These are phyloP conservation scores for Butyriboletus loyo DNA, from an alignment of 768 basidiomycete species.

Conservation along the genomic window DNA sequence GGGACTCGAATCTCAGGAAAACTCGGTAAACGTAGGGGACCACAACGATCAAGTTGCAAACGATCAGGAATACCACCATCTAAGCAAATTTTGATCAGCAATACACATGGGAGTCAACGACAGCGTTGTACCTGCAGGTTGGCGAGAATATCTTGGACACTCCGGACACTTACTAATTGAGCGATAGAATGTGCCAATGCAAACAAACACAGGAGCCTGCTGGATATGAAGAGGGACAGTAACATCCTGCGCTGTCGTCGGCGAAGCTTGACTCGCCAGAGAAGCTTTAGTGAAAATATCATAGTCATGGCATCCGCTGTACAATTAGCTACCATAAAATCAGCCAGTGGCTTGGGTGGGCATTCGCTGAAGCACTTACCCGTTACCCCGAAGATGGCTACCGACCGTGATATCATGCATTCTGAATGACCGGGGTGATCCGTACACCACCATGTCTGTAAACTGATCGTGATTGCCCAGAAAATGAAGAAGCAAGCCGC, in stretches of 20 bases:
- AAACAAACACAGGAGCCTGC: slow-evolving; percentile 10
- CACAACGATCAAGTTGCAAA: slow-evolving; percentile 12
- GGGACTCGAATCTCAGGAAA: neutral
- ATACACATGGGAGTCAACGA: neutral
- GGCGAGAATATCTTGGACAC: too few species aligned
- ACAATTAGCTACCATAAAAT: neutral
- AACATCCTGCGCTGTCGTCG: slow-evolving; percentile 14
- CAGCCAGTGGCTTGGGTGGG: too few species aligned
- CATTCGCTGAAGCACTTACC: too few species aligned
- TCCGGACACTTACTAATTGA: neutral
- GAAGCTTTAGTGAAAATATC: slow-evolving; percentile 7
- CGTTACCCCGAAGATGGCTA: too few species aligned
- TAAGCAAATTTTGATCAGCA: too few species aligned
- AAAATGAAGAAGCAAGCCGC: neutral
- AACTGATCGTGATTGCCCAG: too few species aligned
- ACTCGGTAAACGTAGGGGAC: neutral
- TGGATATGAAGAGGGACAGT: slow-evolving; percentile 4
- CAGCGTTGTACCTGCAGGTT: slow-evolving; percentile 1
- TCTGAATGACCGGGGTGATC: too few species aligned
- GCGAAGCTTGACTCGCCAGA: slow-evolving; percentile 17
- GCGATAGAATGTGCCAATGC: slow-evolving; percentile 6
- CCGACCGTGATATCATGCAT: too few species aligned
- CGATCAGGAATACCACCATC: neutral
- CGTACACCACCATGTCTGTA: too few species aligned
- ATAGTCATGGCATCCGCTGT: slow-evolving; percentile 4